phyloP scores from a whole-genome alignment of 176 grass and related monocot species.

The Elymus sibiricus region DNA sequence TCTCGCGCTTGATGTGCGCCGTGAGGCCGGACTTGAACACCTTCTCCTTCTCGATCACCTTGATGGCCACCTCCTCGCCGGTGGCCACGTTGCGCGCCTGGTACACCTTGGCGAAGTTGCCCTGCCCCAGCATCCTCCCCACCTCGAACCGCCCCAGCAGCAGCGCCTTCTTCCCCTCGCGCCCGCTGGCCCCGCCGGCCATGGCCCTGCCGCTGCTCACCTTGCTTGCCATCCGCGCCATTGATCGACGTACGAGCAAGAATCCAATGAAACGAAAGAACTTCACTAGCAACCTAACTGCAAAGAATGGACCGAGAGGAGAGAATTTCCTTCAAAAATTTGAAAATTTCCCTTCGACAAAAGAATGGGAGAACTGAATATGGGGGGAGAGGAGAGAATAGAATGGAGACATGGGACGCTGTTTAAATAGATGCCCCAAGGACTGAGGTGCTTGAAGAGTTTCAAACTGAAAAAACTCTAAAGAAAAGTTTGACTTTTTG shows the following conservation, averaged over 20 bases:
- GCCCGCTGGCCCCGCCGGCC: neutral
- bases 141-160: constrained; percentile 83
- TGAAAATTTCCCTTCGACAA: neutral
- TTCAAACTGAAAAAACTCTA: neutral
- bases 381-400: constrained; percentile 19
- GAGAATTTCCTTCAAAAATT: neutral
- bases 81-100: constrained; percentile 63
- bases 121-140: constrained; percentile 77
- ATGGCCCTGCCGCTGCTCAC: neutral
- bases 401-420: neutral
- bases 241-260: neutral
- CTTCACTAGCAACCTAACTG: neutral
- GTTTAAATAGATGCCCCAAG: constrained; percentile 26
- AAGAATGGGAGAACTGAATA: neutral
- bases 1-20: constrained; percentile 91
- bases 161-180: constrained; percentile 46
- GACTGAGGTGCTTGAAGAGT: constrained; percentile 20
- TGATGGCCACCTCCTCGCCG: constrained; percentile 80
- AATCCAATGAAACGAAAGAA: neutral
- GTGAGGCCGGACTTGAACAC: constrained; percentile 69
- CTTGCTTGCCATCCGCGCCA: constrained; percentile 40
- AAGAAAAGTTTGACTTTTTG: constrained; percentile 37
- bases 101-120: constrained; percentile 96
- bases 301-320: neutral
- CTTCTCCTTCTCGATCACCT: constrained; percentile 93